Percentiles rank a stretch among this genome's conserved stretches.
These are phyloP conservation scores for Gossypium trilobum DNA, from an alignment of 441 rosid genomes.

Conservation along the genomic window DNA sequence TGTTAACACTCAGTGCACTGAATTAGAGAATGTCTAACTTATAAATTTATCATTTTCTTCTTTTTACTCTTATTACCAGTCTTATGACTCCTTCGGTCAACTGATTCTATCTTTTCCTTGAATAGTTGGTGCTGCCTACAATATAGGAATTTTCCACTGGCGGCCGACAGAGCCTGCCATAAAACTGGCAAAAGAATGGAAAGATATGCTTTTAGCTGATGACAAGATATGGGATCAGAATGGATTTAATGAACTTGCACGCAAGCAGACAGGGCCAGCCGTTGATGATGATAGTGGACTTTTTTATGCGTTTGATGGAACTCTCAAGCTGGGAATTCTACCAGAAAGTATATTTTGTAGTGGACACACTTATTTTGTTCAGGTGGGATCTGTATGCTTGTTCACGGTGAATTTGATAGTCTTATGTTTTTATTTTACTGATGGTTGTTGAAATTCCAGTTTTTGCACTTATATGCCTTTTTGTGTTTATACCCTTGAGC, in stretches of 20 bases:
- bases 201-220: constrained; percentile 73
- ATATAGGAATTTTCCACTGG: constrained; percentile 97
- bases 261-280: constrained; percentile 81
- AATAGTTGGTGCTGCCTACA: constrained; percentile 83
- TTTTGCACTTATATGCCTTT: not conserved
- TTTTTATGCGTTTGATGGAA: constrained; percentile 87
- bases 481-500: constrained; percentile 6
- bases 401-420: constrained; percentile 10
- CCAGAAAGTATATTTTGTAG: constrained; percentile 95
- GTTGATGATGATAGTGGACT: constrained; percentile 70
- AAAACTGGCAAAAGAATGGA: constrained; percentile 87
- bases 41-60: not conserved
- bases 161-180: constrained; percentile 81
- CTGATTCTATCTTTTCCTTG: constrained; percentile 19
- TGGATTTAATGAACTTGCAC: constrained; percentile 81
- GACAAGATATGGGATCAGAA: constrained; percentile 98
- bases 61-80: not conserved
- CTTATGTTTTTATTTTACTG: constrained; percentile 6
- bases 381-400: constrained; percentile 40
- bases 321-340: constrained; percentile 79
- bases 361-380: constrained; percentile 94
- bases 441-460: not conserved
- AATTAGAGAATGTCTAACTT: not conserved
- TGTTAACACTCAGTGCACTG: not conserved
- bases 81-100: not conserved